Base-by-base conservation (phyloP, 108 stramenopile genomes). In the Skeletonema menzelii region DNA sequence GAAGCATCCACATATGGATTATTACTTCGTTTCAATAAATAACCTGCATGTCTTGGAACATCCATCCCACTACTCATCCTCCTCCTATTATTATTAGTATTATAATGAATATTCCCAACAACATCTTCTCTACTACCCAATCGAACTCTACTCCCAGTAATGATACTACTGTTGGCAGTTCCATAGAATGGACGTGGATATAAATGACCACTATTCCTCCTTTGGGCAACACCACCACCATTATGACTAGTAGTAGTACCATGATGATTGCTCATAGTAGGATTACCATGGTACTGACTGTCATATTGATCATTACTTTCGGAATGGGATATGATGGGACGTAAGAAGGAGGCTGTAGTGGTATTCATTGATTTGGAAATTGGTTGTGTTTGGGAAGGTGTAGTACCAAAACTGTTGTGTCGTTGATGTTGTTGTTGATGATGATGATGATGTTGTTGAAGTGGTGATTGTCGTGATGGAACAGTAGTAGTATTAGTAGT, bases 11-110 rank as follows among this genome's bases (percentile, higher is more conserved):
- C 46, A 63, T 70, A 71, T 38, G 77, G 77, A 31, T 66, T 19
- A 71, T 78, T 78, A 14, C 70, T 71, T 30, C 77, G 34, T 61
- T 78, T 78, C n/a, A 70, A 64, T 3, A 78, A 62, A 59, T 78
- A 78, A 12, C 77, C 77, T 28, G 70, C 77, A 71, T 78, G 77
- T 57, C 77, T 35, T 35, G 34, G 34, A 35, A 10, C 34, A 35
- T 35, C 34, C 5, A 35, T 35, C 34, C 34, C 34, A 35, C 34
- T 78, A 19, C 57, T 66, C 22, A 20, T 49, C 47, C 4, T 17
- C 44, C 44, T 22, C 47, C 19, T 17, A 6, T n/a, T 46, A 46
- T 5, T 49, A 22, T 49, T 49, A 0, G 34, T 35, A 35, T 6
- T n/a, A n/a, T n/a, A n/a, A n/a, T n/a, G n/a, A n/a, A 1, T 35